Base-by-base conservation (phyloP, 2,329 filamentous ascomycete genomes). In the Scedosporium aurantiacum region DNA sequence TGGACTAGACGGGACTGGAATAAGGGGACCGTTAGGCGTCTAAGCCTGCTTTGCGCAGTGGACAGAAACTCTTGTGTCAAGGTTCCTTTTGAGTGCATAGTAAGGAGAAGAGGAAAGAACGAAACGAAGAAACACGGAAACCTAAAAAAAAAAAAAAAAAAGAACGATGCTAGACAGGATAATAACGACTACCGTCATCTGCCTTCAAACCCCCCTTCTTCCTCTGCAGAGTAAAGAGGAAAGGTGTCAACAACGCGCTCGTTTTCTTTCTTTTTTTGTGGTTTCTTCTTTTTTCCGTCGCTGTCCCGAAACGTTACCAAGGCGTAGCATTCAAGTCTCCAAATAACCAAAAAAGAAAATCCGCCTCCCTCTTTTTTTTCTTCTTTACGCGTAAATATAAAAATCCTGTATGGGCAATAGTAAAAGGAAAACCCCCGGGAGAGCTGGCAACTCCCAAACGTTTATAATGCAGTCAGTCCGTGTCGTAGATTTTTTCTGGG, bases 111-210 rank as follows among this genome's bases (percentile, higher is more conserved):
- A 21, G 23, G 47, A 52, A 62, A 63, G 62, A 63, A 60, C 61
- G 62, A 60, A 63, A 57, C 59, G 61, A 56, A 63, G 52, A 63
- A 56, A 57, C 45, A 52, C 47, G 16, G 43, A 43, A 60, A 63
- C 60, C 60, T 27, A 60, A 28, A 63, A 27, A 55, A 28, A 61
- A 63, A 60, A 56, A 64, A 61, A 61, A 57, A 21, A 25, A 50
- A 55, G 43, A 61, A 25, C 47, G 21, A 40, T 16, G 47, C 21
- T 47, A 43, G 60, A 52, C 23, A 47, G 54, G 21, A 56, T 41
- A 57, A 54, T 54, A 61, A 28, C 21, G 50, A 40, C 28, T 57
- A 52, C 32, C 28, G 14, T 55, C 27, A 27, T 41, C n/a, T 23
- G 57, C 37, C 57, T 27, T 58, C 32, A 25, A 25, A 41, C 12